Conservation (phyloP, 768 basidiomycete species). For the Tylopilus vinaceipallidus region DNA sequence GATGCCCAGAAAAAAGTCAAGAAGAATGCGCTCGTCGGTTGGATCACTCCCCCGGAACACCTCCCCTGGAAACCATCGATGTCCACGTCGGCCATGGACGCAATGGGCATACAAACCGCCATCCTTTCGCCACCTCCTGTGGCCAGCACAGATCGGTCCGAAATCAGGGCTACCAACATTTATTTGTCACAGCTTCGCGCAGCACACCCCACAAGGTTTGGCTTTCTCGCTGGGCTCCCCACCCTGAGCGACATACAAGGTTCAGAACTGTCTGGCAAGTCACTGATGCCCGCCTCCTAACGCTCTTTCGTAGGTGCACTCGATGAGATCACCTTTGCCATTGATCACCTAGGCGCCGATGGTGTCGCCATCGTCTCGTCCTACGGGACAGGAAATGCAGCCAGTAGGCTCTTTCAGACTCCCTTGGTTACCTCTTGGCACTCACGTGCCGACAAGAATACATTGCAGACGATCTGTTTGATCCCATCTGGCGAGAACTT, state of each 20-base stretch:
- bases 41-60: slow-evolving; percentile 60
- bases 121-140: slow-evolving; percentile 68
- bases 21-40: slow-evolving; percentile 50
- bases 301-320: slow-evolving; percentile 45
- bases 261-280: slow-evolving; percentile 18
- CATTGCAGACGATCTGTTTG: slow-evolving; percentile 61
- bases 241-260: slow-evolving; percentile 62
- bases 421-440: neutral
- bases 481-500: slow-evolving; percentile 70
- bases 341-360: slow-evolving; percentile 60
- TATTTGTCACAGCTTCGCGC: slow-evolving; percentile 47
- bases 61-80: slow-evolving; percentile 62
- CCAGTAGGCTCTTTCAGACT: slow-evolving; percentile 42
- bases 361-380: slow-evolving; percentile 68
- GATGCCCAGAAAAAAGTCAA: slow-evolving; percentile 46
- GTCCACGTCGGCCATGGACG: slow-evolving; percentile 65
- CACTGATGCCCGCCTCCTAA: slow-evolving; percentile 7
- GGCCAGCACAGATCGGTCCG: slow-evolving; percentile 40
- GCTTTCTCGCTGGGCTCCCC: slow-evolving; percentile 68
- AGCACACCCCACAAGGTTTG: slow-evolving; percentile 54
- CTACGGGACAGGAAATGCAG: slow-evolving; percentile 53
- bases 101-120: slow-evolving; percentile 52
- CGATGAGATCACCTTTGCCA: slow-evolving; percentile 55
- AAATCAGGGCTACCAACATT: slow-evolving; percentile 47
- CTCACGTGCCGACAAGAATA: slow-evolving; percentile 45